phyloP scores from a whole-genome alignment of 768 basidiomycete species.

The Tulasnella sp. region DNA sequence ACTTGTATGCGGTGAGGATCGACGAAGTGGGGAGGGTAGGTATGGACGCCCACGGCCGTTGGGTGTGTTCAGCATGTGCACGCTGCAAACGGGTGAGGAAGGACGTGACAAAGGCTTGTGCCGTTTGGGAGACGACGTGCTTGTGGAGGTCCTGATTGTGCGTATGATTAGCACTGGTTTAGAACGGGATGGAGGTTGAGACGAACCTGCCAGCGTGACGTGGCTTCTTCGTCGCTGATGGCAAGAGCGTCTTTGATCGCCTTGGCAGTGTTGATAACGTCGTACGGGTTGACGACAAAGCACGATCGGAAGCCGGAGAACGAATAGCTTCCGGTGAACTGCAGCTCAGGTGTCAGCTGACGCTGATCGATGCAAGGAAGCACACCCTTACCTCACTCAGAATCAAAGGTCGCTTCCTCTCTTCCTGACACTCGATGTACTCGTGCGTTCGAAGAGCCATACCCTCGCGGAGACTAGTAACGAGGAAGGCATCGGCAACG shows the following conservation, averaged over 20 bases:
- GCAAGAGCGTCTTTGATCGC: slow-evolving; percentile 69
- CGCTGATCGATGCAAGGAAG: neutral
- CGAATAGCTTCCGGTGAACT: slow-evolving; percentile 80
- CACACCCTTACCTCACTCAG: slow-evolving; percentile 51
- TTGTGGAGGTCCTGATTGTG: slow-evolving; percentile 53
- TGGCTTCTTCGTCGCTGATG: slow-evolving; percentile 63
- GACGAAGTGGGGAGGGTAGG: slow-evolving; percentile 11
- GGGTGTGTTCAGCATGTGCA: slow-evolving; percentile 54
- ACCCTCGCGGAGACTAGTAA: slow-evolving; percentile 73
- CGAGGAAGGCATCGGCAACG: slow-evolving; percentile 75
- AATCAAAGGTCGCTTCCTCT: slow-evolving; percentile 51
- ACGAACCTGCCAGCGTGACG: slow-evolving; percentile 61
- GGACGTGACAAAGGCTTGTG: slow-evolving; percentile 66
- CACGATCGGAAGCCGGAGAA: slow-evolving; percentile 80
- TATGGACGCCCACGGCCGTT: slow-evolving; percentile 24
- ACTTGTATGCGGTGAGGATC: slow-evolving; percentile 46
- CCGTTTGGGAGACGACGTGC: slow-evolving; percentile 77
- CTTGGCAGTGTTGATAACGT: slow-evolving; percentile 66
- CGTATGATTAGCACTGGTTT: neutral
- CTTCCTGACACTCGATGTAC: slow-evolving; percentile 68
- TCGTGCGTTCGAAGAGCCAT: slow-evolving; percentile 56
- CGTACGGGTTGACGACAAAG: slow-evolving; percentile 79
- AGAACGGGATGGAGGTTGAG: neutral
- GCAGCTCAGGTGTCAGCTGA: slow-evolving; percentile 1
- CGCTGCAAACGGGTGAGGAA: slow-evolving; percentile 68